Conservation (phyloP, 257 asterid genomes). For the Gentiana straminea region DNA sequence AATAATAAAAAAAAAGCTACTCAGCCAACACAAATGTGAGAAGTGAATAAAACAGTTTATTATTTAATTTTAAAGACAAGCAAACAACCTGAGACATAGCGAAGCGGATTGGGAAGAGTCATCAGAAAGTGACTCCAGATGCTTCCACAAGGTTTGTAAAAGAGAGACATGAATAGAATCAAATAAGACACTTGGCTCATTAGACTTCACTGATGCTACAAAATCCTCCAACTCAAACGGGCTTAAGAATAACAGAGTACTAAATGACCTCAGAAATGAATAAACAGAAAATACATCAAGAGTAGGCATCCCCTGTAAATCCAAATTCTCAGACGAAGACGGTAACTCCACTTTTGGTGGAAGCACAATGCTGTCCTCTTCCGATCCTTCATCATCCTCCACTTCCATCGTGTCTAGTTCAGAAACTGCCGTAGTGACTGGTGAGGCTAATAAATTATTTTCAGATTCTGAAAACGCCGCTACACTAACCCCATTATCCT, state of each 20-base stretch:
- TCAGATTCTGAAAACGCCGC: slow-evolving; percentile 21
- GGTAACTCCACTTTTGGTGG: slow-evolving; percentile 72
- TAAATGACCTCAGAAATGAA: slow-evolving; percentile 90
- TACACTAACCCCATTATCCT: slow-evolving; percentile 28
- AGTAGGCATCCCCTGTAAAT: slow-evolving; percentile 50
- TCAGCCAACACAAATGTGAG: neutral
- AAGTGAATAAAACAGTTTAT: neutral
- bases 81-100: slow-evolving; percentile 64
- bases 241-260: slow-evolving; percentile 69
- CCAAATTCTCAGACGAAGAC: slow-evolving; percentile 47
- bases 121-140: slow-evolving; percentile 53
- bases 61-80: slow-evolving; percentile 12
- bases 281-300: slow-evolving; percentile 69
- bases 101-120: slow-evolving; percentile 64
- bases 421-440: slow-evolving; percentile 40
- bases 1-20: neutral
- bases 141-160: slow-evolving; percentile 63
- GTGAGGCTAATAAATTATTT: slow-evolving; percentile 37
- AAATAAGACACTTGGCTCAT: slow-evolving; percentile 53
- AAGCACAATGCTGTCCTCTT: slow-evolving; percentile 17
- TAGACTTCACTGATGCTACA: slow-evolving; percentile 52
- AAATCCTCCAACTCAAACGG: slow-evolving; percentile 83
- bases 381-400: slow-evolving; percentile 19
- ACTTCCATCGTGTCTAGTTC: slow-evolving; percentile 37
- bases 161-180: slow-evolving; percentile 82